Conservation (phyloP, 768 basidiomycete species). For the Boletus eberwhitei region DNA sequence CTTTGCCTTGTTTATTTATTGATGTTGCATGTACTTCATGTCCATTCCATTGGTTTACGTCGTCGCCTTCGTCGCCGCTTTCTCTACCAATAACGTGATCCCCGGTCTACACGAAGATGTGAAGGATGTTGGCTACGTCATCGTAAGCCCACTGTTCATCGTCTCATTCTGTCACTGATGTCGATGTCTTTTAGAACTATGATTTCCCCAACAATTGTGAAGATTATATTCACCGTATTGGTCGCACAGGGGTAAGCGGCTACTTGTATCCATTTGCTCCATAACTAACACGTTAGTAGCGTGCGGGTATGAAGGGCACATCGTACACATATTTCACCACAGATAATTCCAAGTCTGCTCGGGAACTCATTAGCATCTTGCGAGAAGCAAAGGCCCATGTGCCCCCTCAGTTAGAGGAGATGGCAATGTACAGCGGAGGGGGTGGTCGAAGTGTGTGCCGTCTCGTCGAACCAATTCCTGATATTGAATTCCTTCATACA, state of each 20-base stretch:
- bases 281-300: constrained; percentile 43
- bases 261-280: neutral
- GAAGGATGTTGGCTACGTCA: constrained; percentile 98
- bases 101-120: constrained; percentile 63
- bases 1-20: constrained; percentile 28
- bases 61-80: constrained; percentile 13
- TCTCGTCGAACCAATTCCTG: neutral
- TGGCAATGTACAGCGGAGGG: constrained; percentile 83
- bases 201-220: constrained; percentile 98
- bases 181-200: constrained; percentile 61
- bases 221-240: constrained; percentile 99
- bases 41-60: constrained; percentile 12
- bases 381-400: constrained; percentile 82
- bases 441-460: constrained; percentile 60
- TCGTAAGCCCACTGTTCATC: constrained; percentile 52
- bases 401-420: constrained; percentile 89
- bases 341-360: constrained; percentile 91
- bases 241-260: constrained; percentile 81
- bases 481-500: constrained; percentile 24
- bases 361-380: constrained; percentile 85
- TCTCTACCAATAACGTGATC: constrained; percentile 31
- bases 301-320: constrained; percentile 87
- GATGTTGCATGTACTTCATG: constrained; percentile 35
- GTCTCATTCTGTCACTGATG: constrained; percentile 3
- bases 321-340: constrained; percentile 97